Evolutionary conservation across 257 asterid species (phyloP).

Genomic region (Capsicum baccatum): DNA sequence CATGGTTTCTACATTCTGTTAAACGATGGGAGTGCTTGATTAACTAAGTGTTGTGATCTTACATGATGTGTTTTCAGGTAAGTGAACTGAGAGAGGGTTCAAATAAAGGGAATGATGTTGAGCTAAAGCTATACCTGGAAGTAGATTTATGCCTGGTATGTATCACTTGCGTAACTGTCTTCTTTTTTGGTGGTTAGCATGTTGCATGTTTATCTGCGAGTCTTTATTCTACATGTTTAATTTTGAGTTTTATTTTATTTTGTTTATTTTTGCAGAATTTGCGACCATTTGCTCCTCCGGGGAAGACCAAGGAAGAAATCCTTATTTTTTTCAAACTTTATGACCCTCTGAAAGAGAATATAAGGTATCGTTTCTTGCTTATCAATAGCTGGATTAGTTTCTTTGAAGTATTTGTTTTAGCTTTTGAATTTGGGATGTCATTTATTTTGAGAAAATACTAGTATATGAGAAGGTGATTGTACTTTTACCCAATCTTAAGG

Average conservation of each 20-base stretch:
- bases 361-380: too few relatives aligned
- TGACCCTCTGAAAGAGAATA: too few relatives aligned
- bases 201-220: constrained; percentile 16
- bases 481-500: neutral
- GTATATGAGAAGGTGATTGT: neutral
- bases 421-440: neutral
- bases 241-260: neutral
- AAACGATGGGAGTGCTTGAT: neutral
- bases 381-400: neutral
- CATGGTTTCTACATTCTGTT: constrained; percentile 5
- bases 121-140: constrained; percentile 71
- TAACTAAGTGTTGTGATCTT: constrained; percentile 26
- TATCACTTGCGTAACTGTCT: constrained; percentile 25
- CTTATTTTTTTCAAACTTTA: too few relatives aligned
- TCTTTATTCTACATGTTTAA: neutral
- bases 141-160: constrained; percentile 63
- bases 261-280: constrained; percentile 47
- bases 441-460: neutral
- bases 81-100: constrained; percentile 73
- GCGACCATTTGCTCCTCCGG: constrained; percentile 61
- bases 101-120: constrained; percentile 65
- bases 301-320: constrained; percentile 35
- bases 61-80: constrained; percentile 49
- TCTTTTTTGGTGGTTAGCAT: neutral
- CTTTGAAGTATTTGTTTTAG: neutral